Evolutionary conservation across 1,139 yeast species (phyloP), one percentile per base, ranked within the genome.

Genomic region (Zygosaccharomyces sapae): DNA sequence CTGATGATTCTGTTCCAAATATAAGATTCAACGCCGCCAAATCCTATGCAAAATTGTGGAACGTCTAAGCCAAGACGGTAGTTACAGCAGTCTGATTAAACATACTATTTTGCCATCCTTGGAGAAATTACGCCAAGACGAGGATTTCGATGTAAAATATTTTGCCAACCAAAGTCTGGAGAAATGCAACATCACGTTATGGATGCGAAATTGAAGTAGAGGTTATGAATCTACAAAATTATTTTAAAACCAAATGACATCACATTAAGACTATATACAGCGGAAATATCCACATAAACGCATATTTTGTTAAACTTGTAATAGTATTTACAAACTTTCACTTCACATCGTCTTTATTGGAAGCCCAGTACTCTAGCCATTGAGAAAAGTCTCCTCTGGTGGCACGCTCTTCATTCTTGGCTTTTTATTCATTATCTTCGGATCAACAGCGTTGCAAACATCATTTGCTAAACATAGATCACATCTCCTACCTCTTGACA

Each of bases 1-100:
- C 82, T 42, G 74, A 74, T 45, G 98, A 92, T 69, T 77, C 81
- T 3, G 97, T 92, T 48, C 96, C 99, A 58, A 92, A 92, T 67
- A 90, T 92, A 57, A 77, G 97, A 65, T 92, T 92, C 72, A 92
- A 90, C 67, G 90, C 87, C 54, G 97, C 98, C 22, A 89, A 87
- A 68, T 80, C 96, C 27, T 82, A 85, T 63, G 75, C 80, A 39
- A 73, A 76, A 71, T 86, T 44, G 81, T 58, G 77, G 36, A 76
- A 79, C 64, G 74, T 77, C 33, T 74, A 80, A 56, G 59, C 39
- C 58, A 61, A 33, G 63, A 62, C 43, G 57, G 61, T 39, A 59
- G 52, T 33, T 57, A 59, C 45, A 61, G 65, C 31, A 70, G 71
- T 43, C 67, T 83, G 51, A 76, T 86, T 45, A 69, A 73, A 41